Base-by-base conservation (phyloP, 2,329 filamentous ascomycete genomes). In the Beauveria asiatica region DNA sequence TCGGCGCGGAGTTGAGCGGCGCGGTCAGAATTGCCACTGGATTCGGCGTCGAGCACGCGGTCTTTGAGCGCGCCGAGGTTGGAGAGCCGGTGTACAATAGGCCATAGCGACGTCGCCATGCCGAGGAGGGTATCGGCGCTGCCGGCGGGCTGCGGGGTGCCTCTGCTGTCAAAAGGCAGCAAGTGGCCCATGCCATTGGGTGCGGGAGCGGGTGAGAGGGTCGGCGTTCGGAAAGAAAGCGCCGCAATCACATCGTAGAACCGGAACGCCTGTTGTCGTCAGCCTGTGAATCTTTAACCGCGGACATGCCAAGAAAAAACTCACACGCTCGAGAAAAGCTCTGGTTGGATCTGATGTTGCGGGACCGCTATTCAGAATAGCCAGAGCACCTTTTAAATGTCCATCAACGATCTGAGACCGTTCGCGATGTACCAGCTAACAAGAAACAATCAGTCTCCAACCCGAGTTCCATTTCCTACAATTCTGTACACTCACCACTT, bases 231-330 rank as follows among this genome's bases (percentile, higher is more conserved):
- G 55, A 85, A 78, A 0, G 83, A 86, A 33, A 87, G 72, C 1
- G 84, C 83, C 6, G 83, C 80, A 60, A 86, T 86, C 23, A 86
- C 83, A 67, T 86, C 83, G 70, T 86, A 86, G 65, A 86, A 86
- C 6, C 81, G 79, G 65, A 86, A 87, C 1, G 83, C 83, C 83
- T 86, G 59, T 33, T 33, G 57, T 11, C 3, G 27, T 59, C 5
- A 59, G 57, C 5, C 4, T 19, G 2, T 50, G 10, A 7, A 7
- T 51, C 16, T 33, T 4, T 39, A 17, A 11, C 9, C 17, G n/a
- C 3, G 4, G 1, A 5, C 2, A 19, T 21, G 19, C 9, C 9
- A 33, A n/a, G 4, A 39, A 41, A 9, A 37, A 16, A 25, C 72
- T 60, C 73, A 85, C 83, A 16, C 83, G 75, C 69, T 85, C 83